Conservation (phyloP, 2,329 filamentous ascomycete genomes). For the Proliferodiscus dingleyae region DNA sequence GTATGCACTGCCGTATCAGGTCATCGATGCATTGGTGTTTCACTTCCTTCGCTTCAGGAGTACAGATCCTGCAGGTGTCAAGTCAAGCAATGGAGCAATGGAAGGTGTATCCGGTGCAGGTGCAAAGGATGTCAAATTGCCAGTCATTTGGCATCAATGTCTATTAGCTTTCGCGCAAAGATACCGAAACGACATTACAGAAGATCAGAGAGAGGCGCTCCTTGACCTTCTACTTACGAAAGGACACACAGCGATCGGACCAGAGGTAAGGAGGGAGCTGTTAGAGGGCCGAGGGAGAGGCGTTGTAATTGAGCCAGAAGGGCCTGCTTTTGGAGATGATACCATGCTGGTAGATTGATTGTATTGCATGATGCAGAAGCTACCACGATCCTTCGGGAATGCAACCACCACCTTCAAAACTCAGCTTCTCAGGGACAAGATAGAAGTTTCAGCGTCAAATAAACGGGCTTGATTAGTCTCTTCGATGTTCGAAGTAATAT, state of each 20-base stretch:
- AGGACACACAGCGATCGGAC: constrained; percentile 83
- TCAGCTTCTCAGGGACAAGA: too few relatives aligned
- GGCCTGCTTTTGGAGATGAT: constrained; percentile 65
- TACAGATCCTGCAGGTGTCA: constrained; percentile 54
- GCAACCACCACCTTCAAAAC: too few relatives aligned
- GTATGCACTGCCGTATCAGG: constrained; percentile 91
- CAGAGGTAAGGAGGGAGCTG: constrained; percentile 84
- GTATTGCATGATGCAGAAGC: constrained; percentile 1
- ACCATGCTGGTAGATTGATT: constrained; percentile 70
- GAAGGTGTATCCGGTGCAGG: constrained; percentile 40
- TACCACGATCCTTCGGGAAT: too few relatives aligned
- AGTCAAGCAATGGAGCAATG: constrained; percentile 44
- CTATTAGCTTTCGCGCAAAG: constrained; percentile 87
- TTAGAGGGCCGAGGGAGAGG: constrained; percentile 84
- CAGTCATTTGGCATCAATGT: constrained; percentile 95
- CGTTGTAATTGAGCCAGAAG: constrained; percentile 58
- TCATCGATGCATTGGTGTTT: constrained; percentile 91
- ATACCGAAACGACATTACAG: constrained; percentile 93
- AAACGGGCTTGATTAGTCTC: too few relatives aligned
- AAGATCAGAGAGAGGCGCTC: constrained; percentile 87
- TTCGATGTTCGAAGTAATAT: neutral
- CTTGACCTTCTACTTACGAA: constrained; percentile 80
- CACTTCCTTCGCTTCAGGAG: constrained; percentile 89
- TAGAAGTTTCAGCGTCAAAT: too few relatives aligned
- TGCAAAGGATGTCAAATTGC: constrained; percentile 61